These are phyloP conservation scores for Musa acuminata DNA, from an alignment of 176 grass and related monocot genomes.

Conservation along the genomic window DNA sequence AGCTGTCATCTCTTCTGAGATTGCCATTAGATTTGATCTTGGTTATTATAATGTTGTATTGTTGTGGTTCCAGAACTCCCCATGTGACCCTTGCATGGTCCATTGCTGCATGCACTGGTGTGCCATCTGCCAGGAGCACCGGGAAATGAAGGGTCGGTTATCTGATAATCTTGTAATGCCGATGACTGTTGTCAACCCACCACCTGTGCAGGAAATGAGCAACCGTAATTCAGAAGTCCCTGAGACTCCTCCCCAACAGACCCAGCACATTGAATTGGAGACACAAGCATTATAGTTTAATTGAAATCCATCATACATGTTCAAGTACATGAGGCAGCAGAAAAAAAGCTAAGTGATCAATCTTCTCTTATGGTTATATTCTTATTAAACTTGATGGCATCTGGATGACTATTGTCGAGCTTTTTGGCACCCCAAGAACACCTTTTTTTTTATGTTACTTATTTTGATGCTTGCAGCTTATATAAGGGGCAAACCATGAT, in stretches of 20 bases:
- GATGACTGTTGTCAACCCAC: slow-evolving; percentile 81
- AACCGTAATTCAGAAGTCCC: neutral
- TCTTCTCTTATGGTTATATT: too few relatives aligned
- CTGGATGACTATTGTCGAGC: too few relatives aligned
- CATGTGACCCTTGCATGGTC: slow-evolving; percentile 76
- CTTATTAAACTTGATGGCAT: too few relatives aligned
- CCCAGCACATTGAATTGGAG: slow-evolving; percentile 16
- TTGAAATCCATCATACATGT: neutral
- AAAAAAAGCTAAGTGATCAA: too few relatives aligned
- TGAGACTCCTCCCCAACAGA: slow-evolving; percentile 23
- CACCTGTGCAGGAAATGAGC: slow-evolving; percentile 79
- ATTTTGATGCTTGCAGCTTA: too few relatives aligned
- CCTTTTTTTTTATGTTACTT: too few relatives aligned
- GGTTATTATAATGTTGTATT: slow-evolving; percentile 13
- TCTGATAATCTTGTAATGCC: slow-evolving; percentile 43
- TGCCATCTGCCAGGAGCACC: slow-evolving; percentile 88
- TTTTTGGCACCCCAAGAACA: too few relatives aligned
- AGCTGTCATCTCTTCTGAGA: too few relatives aligned
- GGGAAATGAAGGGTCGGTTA: slow-evolving; percentile 69
- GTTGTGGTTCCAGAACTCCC: slow-evolving; percentile 54
- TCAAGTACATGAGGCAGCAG: neutral
- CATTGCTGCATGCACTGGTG: slow-evolving; percentile 97
- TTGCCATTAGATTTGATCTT: neutral
- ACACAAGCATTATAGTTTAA: neutral
- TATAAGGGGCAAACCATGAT: too few relatives aligned